A percentile compares a stretch with the other conserved stretches of the same genome.
Conservation (phyloP, 768 basidiomycete genomes). For the Inosperma sp. region DNA sequence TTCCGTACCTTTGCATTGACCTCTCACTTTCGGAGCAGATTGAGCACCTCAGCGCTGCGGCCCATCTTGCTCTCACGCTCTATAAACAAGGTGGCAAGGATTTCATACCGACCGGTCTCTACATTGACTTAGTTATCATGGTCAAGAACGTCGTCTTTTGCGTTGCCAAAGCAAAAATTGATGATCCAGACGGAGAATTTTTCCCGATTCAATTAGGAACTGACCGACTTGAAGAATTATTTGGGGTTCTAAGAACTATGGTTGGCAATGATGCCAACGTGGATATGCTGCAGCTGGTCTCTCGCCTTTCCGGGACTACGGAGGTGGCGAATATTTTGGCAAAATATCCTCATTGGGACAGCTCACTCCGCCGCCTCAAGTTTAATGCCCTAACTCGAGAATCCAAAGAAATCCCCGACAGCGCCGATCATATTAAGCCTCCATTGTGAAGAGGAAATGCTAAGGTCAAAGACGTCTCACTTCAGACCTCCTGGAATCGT, state of each 20-base stretch:
- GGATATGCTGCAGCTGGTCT: slow-evolving; percentile 22
- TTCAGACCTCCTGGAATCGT: slow-evolving; percentile 27
- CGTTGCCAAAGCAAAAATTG: slow-evolving; percentile 26
- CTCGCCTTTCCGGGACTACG: slow-evolving; percentile 24
- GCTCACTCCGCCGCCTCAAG: slow-evolving; percentile 25
- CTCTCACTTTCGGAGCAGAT: no score
- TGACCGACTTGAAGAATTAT: no score
- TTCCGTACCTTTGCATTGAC: slow-evolving; percentile 22
- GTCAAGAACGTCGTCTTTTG: slow-evolving; percentile 22
- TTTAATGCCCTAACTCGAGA: slow-evolving; percentile 20
- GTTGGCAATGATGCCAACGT: slow-evolving; percentile 27
- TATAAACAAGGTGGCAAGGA: slow-evolving; percentile 6
- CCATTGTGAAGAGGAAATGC: slow-evolving; percentile 26
- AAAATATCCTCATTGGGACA: slow-evolving; percentile 33
- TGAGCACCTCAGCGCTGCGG: no score
- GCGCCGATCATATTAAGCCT: slow-evolving; percentile 30
- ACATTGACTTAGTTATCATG: slow-evolving; percentile 22
- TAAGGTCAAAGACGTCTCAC: no score
- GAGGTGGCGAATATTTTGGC: slow-evolving; percentile 31
- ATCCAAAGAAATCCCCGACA: no score
- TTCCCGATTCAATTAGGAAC: no score
- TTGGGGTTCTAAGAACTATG: no score
- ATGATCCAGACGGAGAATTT: slow-evolving; percentile 27
- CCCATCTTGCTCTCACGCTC: slow-evolving; percentile 15
- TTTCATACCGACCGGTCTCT: slow-evolving; percentile 23